Base-by-base conservation (phyloP, 2,329 filamentous ascomycete species). In the Cladophialophora carrionii region DNA sequence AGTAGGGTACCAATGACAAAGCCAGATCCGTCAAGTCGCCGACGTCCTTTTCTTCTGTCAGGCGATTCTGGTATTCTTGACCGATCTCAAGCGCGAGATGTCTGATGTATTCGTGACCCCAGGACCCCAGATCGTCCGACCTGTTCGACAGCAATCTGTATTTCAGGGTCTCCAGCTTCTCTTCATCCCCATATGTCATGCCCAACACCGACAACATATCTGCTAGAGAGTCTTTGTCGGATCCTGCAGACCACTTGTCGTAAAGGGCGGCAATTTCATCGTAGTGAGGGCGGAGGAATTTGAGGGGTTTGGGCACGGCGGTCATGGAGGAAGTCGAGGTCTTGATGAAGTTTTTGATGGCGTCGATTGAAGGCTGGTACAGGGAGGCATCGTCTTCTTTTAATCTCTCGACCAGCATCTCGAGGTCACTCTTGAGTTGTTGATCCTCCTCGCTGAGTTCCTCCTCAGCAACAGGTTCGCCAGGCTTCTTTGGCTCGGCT, bases 251-350 rank as follows among this genome's bases (percentile, higher is more conserved):
- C 95, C 96, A 99, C 77, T 89, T 86, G 66, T 96, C 93, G 82
- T 97, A 96, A 31, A 93, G 83, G 78, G 90, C 90, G 68, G 90
- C 90, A 75, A 99, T 84, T 63, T 90, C 88, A 79, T 96, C 90
- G 81, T 98, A 99, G 79, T 99, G 94, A 72, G 94, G 95, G 82
- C 95, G 88, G 70, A 99, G 86, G 78, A 99, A 99, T 80, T 99
- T 99, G 74, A 99, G 85, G 37, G 95, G 95, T 81, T 99, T 99
- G 26, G 96, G 95, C 68, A 99, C 95, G 66, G 95, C 95, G 56
- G 95, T 99, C 95, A 99, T 99, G 53, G 96, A 99, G 65, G 93
- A 98, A 71, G 95, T 99, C 66, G 95, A 96, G 62, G 95, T 99
- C 84, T 97, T 98, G 84, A 99, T 99, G 76, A 92, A 96, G 74